A percentile compares a stretch with the other conserved stretches of the same genome.
These are phyloP conservation scores for Astragalus glycyphyllos DNA, from an alignment of 306 rosid genomes.

Conservation along the genomic window DNA sequence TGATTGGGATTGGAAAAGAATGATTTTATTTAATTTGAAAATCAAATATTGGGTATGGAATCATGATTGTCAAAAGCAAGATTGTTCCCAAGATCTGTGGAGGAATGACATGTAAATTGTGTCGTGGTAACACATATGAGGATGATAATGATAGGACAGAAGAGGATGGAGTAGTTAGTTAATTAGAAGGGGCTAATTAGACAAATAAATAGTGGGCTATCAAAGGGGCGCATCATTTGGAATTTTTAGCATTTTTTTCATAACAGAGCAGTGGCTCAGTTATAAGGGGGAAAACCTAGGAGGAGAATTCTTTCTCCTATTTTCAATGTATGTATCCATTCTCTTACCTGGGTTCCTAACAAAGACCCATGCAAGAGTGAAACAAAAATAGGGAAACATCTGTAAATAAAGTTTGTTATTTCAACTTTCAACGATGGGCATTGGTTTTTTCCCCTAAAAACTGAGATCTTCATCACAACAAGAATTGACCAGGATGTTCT, in stretches of 20 bases:
- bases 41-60: neutral
- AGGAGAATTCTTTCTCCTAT: neutral
- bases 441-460: neutral
- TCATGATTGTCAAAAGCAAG: neutral
- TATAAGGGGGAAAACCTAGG: neutral
- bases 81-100: neutral
- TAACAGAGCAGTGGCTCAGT: neutral
- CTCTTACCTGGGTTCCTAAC: neutral
- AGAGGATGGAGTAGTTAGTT: neutral
- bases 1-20: neutral
- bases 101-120: neutral
- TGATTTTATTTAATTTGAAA: conserved; percentile 2
- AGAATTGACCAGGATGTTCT: neutral
- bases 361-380: neutral
- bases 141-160: neutral
- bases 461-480: conserved; percentile 2
- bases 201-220: neutral
- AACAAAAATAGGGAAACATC: neutral
- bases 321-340: neutral
- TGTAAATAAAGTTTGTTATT: neutral
- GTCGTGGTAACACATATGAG: neutral
- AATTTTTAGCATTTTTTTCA: neutral
- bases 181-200: neutral
- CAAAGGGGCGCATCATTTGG: neutral
- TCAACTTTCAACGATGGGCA: neutral